Base-by-base conservation (phyloP, 2,329 filamentous ascomycete genomes). In the Byssothecium circinans region DNA sequence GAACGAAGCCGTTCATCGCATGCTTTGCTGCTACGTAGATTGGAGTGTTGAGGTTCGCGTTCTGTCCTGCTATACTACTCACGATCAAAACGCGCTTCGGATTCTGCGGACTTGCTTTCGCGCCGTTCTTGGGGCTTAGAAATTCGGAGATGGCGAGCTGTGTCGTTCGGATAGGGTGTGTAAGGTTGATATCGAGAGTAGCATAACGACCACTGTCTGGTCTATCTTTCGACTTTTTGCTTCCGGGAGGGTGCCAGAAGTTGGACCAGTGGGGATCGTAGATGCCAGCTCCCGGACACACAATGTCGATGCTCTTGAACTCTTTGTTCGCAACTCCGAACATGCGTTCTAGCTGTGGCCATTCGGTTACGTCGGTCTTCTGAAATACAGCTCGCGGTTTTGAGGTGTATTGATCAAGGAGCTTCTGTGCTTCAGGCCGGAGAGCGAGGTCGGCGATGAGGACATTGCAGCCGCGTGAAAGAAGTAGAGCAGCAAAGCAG, bases 231-330 rank as follows among this genome's bases (percentile, higher is more conserved):
- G 67, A 67, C 23, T 54, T 54, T 0, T 54, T 38, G 14, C 49
- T 61, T 11, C 75, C 75, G 0, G 76, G 76, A 0, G 75, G 75
- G 45, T 75, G 67, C 75, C 75, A 78, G 63, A 78, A 78, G 58
- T 76, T 78, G 45, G 62, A 69, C 61, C 70, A 76, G 43, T 72
- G 64, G 0, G 75, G 75, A 43, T 79, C 77, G 63, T 71, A 79
- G 20, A 79, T 64, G 5, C 77, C 76, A 2, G 76, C 77, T 15
- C 76, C 75, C 0, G 77, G 76, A 43, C 75, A 77, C 12, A 78
- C 71, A 35, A 79, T 72, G 46, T 79, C 76, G 3, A 73, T 57
- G 17, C 57, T 61, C 3, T 64, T 64, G 43, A 74, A 73, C 39
- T 63, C 56, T 17, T 47, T 34, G 15, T 51, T 47, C 1, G 64